Percentiles rank a stretch among this genome's conserved stretches.
Evolutionary conservation across 441 rosid species (phyloP).

Genomic region (Sinapis alba): DNA sequence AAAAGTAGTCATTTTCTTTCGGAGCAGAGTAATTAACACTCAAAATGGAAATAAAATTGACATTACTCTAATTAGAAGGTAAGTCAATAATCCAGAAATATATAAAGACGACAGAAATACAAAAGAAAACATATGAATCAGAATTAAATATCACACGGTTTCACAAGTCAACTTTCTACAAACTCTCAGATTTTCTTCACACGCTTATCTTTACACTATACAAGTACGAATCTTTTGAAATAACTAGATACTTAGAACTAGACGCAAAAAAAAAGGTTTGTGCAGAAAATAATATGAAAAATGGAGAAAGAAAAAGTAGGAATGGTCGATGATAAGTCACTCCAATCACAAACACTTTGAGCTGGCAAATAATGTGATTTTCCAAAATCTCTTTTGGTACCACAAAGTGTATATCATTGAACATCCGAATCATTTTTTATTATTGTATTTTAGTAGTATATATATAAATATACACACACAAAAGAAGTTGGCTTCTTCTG

Average conservation of each 20-base stretch:
- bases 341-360: constrained; percentile 37
- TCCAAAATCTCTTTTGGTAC: constrained; percentile 38
- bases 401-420: constrained; percentile 37
- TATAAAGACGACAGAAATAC: not conserved
- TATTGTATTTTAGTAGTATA: constrained; percentile 19
- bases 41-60: constrained; percentile 17
- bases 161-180: constrained; percentile 27
- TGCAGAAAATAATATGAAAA: constrained; percentile 3
- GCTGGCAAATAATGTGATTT: constrained; percentile 38
- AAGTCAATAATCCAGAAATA: not conserved
- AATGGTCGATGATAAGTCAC: constrained; percentile 38
- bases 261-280: not conserved
- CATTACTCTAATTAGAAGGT: constrained; percentile 14
- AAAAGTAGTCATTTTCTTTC: not conserved
- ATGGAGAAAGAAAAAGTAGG: constrained; percentile 29
- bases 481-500: constrained; percentile 35
- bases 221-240: constrained; percentile 33
- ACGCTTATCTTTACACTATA: constrained; percentile 17
- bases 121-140: not conserved
- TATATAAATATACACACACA: not conserved
- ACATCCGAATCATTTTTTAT: constrained; percentile 38
- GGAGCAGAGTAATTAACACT: constrained; percentile 9
- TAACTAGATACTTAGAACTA: constrained; percentile 13
- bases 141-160: constrained; percentile 33
- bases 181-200: constrained; percentile 28